Conservation (phyloP, 176 grass and related monocot species). For the Oryza rufipogon region DNA sequence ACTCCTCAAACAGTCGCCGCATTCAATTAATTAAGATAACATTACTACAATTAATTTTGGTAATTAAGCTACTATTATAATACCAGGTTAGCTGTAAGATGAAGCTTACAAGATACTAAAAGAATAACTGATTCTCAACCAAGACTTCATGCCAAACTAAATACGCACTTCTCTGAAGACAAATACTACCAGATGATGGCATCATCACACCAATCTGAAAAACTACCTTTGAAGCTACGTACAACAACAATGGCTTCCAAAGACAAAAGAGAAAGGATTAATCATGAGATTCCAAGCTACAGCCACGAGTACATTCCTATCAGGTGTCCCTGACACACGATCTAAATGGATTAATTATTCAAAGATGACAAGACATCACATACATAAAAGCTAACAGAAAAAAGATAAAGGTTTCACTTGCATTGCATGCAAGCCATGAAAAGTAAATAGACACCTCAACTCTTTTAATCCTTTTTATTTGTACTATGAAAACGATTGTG, state of each 20-base stretch:
- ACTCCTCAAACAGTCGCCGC: too few species aligned
- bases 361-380: not conserved
- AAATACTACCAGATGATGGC: not conserved
- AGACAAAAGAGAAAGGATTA: not conserved
- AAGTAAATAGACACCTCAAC: conserved; percentile 31
- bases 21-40: not conserved
- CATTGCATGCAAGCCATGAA: conserved; percentile 44
- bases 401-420: conserved; percentile 39
- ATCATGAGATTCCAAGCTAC: conserved; percentile 35
- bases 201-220: conserved; percentile 25
- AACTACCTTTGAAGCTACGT: conserved; percentile 37
- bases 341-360: not conserved
- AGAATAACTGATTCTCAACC: not conserved
- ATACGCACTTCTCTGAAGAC: not conserved
- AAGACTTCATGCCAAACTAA: not conserved
- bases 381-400: not conserved
- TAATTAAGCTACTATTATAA: not conserved
- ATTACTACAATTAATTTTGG: not conserved
- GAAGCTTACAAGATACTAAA: not conserved
- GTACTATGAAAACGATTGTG: not conserved
- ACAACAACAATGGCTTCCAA: not conserved
- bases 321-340: not conserved
- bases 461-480: not conserved
- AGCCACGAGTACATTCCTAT: not conserved
- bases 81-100: not conserved